Conservation (phyloP, 768 basidiomycete genomes). For the Gloeophyllum trabeum region DNA sequence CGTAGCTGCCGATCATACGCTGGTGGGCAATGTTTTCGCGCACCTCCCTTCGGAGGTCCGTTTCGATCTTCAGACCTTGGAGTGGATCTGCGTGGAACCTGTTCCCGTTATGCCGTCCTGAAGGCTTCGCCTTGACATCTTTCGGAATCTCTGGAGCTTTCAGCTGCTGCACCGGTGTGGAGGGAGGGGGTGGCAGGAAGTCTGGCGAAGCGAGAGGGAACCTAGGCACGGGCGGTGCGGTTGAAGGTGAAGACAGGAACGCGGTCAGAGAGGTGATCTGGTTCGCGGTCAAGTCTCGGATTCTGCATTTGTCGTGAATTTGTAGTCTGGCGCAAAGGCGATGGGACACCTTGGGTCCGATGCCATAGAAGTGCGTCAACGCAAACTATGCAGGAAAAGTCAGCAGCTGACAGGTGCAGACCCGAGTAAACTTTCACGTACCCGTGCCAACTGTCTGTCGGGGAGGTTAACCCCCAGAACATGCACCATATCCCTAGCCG, state of each 20-base stretch:
- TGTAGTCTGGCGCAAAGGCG: constrained; percentile 86
- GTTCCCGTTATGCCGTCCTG: constrained; percentile 6
- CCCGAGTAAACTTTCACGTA: constrained; percentile 23
- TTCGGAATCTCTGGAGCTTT: not conserved
- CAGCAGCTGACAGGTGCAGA: constrained; percentile 1
- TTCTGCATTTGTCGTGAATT: constrained; percentile 77
- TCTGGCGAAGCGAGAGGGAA: constrained; percentile 52
- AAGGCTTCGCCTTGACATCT: constrained; percentile 2
- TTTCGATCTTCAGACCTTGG: constrained; percentile 72
- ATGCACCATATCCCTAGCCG: constrained; percentile 58
- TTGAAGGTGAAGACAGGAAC: constrained; percentile 84
- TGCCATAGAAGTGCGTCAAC: constrained; percentile 83
- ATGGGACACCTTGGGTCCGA: constrained; percentile 64
- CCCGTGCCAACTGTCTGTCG: constrained; percentile 68
- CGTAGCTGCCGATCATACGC: constrained; percentile 88
- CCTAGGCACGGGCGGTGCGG: constrained; percentile 52
- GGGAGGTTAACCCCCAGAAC: constrained; percentile 78
- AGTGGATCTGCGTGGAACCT: constrained; percentile 49
- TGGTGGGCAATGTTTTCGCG: constrained; percentile 90
- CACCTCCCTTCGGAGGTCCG: constrained; percentile 71
- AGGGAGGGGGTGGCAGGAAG: constrained; percentile 37
- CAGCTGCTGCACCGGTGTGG: constrained; percentile 12
- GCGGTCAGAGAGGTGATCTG: constrained; percentile 91
- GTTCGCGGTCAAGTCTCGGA: constrained; percentile 70
- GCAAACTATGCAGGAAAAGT: constrained; percentile 49